Evolutionary conservation across 2,329 filamentous ascomycete genomes (phyloP).

Genomic region (Penicillium crustosum): DNA sequence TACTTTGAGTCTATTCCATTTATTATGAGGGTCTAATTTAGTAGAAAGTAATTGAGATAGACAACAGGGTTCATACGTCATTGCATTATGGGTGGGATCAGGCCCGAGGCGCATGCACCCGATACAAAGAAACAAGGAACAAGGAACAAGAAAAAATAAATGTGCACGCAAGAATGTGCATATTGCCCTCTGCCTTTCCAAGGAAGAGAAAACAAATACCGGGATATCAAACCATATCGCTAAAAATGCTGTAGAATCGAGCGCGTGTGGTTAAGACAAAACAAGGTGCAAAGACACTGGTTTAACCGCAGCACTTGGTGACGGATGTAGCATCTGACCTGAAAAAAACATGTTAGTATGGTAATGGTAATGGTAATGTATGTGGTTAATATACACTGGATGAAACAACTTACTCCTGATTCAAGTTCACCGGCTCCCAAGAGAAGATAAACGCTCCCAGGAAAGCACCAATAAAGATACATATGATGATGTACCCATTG

Average conservation of each 20-base stretch:
- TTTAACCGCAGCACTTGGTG: slow-evolving; percentile 6
- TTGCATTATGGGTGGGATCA: not conserved
- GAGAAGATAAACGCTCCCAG: slow-evolving; percentile 71
- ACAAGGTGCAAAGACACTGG: not conserved
- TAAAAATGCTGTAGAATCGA: not conserved
- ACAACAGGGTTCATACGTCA: not conserved
- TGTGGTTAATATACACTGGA: no score
- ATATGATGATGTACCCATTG: slow-evolving; percentile 75
- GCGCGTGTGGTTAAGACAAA: not conserved
- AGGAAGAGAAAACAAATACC: not conserved
- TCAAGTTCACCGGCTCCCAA: slow-evolving; percentile 56
- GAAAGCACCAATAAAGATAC: slow-evolving; percentile 74
- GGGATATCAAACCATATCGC: not conserved
- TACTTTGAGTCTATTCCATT: not conserved
- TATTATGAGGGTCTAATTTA: not conserved
- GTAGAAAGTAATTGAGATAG: not conserved
- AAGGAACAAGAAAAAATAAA: not conserved
- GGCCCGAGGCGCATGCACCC: not conserved
- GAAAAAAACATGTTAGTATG: not conserved
- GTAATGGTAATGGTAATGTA: not conserved
- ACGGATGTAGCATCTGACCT: not conserved
- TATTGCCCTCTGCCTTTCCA: not conserved
- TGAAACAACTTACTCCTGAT: slow-evolving; percentile 1
- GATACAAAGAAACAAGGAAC: not conserved
- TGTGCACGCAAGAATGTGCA: not conserved